Evolutionary conservation across 495 filamentous ascomycete genomes (phyloP).

Genomic region (Glutinoglossum americanum): DNA sequence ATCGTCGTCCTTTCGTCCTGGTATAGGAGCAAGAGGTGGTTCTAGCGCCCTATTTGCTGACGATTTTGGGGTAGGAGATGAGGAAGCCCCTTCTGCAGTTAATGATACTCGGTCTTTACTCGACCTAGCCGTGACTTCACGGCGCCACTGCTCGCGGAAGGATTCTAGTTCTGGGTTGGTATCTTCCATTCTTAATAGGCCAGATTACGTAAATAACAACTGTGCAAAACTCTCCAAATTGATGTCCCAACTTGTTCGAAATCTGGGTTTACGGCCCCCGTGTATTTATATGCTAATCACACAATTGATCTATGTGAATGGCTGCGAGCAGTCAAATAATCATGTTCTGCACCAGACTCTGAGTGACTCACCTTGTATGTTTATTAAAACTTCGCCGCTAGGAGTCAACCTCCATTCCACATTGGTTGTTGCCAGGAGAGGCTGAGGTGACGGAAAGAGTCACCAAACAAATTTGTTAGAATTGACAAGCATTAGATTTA

Average conservation of each 20-base stretch:
- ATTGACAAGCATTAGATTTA: too few relatives aligned
- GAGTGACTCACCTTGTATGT: not conserved
- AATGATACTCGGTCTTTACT: conserved; percentile 6
- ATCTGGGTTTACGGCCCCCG: not conserved
- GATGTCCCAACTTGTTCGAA: not conserved
- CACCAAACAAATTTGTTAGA: too few relatives aligned
- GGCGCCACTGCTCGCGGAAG: conserved; percentile 65
- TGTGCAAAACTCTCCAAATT: not conserved
- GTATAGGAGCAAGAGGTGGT: conserved; percentile 12
- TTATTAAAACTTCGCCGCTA: not conserved
- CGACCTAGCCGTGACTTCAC: conserved; percentile 46
- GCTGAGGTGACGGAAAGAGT: not conserved
- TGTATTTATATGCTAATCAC: not conserved
- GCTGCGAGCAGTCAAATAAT: not conserved
- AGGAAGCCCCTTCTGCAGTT: not conserved
- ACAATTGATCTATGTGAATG: not conserved
- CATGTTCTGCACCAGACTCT: not conserved
- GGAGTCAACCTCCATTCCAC: not conserved
- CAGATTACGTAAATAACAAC: not conserved
- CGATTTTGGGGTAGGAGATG: not conserved
- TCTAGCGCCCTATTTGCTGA: not conserved
- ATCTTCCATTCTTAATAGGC: conserved; percentile 26
- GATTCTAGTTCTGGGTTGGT: conserved; percentile 50
- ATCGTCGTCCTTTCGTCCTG: conserved; percentile 19
- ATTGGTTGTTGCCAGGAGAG: not conserved